Percentiles rank a stretch among this genome's conserved stretches.
Conservation (phyloP, 495 filamentous ascomycete genomes). For the Rhypophila decipiens region DNA sequence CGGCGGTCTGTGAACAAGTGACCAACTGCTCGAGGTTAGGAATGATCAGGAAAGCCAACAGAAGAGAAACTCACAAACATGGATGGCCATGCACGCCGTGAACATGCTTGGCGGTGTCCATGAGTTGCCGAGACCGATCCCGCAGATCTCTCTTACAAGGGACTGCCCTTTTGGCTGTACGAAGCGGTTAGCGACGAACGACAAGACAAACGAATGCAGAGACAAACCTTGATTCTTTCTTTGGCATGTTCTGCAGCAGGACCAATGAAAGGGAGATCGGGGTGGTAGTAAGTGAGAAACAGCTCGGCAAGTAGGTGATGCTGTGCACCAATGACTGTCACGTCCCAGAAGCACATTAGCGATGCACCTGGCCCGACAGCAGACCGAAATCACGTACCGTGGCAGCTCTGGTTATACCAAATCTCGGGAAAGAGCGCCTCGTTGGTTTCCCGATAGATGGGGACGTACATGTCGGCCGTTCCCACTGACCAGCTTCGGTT, state of each 20-base stretch:
- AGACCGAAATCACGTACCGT: too few species aligned
- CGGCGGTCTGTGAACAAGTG: constrained; percentile 35
- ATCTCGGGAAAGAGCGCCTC: constrained; percentile 36
- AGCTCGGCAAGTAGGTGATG: constrained; percentile 51
- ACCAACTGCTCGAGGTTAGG: constrained; percentile 29
- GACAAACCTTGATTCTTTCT: too few species aligned
- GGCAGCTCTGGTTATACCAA: constrained; percentile 42
- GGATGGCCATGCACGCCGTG: constrained; percentile 48
- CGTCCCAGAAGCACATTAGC: neutral
- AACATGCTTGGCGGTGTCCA: constrained; percentile 49
- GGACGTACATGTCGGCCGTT: constrained; percentile 31
- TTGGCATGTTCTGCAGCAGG: too few species aligned
- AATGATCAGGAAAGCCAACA: neutral
- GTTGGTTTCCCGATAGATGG: constrained; percentile 26
- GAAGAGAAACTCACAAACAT: constrained; percentile 35
- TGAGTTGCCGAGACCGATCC: constrained; percentile 45
- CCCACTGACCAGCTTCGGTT: constrained; percentile 27
- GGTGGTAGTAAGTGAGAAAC: constrained; percentile 15
- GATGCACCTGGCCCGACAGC: too few species aligned
- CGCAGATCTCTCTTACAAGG: constrained; percentile 42
- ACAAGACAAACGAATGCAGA: too few species aligned
- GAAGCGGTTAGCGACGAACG: neutral
- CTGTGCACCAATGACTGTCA: constrained; percentile 43
- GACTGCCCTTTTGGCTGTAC: constrained; percentile 34
- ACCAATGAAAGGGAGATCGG: too few species aligned